Base-by-base conservation (phyloP, 2,329 filamentous ascomycete genomes). In the Aspergillus vadensis region DNA sequence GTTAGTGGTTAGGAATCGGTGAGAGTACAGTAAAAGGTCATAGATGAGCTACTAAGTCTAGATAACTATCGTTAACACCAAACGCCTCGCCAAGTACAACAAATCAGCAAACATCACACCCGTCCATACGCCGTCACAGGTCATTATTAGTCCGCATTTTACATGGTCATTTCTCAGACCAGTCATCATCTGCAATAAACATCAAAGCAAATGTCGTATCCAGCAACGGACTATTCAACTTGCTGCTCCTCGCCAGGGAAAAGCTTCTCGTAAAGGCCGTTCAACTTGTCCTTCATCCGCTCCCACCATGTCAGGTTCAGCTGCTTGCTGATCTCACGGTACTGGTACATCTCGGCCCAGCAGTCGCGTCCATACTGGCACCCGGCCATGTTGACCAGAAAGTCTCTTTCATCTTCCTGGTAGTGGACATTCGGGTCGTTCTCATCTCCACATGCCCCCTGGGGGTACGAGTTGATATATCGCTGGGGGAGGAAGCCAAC, bases 281-380 rank as follows among this genome's bases (percentile, higher is more conserved):
- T 51, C 10, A 72, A 21, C 8, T 55, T 58, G 53, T 78, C 75
- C 57, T 74, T 74, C 55, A 79, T 79, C 66, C 82, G 85, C 80
- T 96, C 90, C 91, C 92, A 97, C 58, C 80, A 83, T 54, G 86
- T 91, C 55, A 92, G 86, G 81, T 97, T 97, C 63, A 97, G 84
- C 77, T 88, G 88, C 76, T 96, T 94, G 80, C 92, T 96, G 72
- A 96, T 84, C 76, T 97, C 88, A 55, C 93, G 90, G 80, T 92
- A 99, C 75, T 90, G 89, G 80, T 97, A 97, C 88, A 99, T 97
- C 79, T 99, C 95, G 39, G 89, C 89, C 94, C 94, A 98, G 76
- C 95, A 99, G 79, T 99, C 94, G 53, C 95, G 87, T 4, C 94
- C 94, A 90, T 91, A 98, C 76, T 97, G 90, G 75, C 95, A 99